Conservation (phyloP, 2,329 filamentous ascomycete species). For the Botrytis tulipae region DNA sequence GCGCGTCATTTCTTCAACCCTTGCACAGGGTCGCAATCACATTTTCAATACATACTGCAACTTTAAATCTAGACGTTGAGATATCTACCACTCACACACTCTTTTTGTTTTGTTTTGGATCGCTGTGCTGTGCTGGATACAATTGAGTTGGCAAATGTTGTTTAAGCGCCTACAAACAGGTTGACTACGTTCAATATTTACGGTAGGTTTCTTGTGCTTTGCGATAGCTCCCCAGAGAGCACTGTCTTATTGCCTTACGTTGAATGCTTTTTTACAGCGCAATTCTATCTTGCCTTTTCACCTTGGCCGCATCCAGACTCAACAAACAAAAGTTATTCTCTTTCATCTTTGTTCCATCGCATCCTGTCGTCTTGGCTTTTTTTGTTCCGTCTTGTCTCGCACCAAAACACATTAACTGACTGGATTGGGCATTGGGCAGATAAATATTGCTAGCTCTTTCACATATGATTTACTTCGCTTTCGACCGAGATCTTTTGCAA, state of each 20-base stretch:
- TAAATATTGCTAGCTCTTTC: not conserved
- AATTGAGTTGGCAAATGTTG: not conserved
- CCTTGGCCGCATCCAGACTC: not conserved
- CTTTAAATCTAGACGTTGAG: not conserved
- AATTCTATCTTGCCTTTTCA: not conserved
- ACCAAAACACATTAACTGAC: not conserved
- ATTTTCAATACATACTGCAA: not conserved
- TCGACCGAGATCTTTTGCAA: not conserved
- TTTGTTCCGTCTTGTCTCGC: not conserved
- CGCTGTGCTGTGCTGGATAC: not conserved
- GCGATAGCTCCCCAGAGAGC: not conserved
- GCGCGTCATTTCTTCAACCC: not conserved
- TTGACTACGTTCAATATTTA: not conserved
- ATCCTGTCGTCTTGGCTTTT: no score
- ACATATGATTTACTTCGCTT: not conserved
- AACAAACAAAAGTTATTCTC: not conserved
- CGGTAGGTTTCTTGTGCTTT: not conserved
- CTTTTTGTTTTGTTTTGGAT: not conserved
- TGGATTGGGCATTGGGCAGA: not conserved
- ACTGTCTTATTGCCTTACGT: not conserved
- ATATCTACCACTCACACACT: not conserved
- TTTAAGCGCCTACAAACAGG: not conserved
- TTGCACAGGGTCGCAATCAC: not conserved
- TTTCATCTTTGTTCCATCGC: constrained; percentile 1
- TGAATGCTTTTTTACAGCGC: not conserved